A percentile compares a stretch with the other conserved stretches of the same genome.
Conservation (phyloP, 768 basidiomycete species). For the Rhizopogon vinicolor region DNA sequence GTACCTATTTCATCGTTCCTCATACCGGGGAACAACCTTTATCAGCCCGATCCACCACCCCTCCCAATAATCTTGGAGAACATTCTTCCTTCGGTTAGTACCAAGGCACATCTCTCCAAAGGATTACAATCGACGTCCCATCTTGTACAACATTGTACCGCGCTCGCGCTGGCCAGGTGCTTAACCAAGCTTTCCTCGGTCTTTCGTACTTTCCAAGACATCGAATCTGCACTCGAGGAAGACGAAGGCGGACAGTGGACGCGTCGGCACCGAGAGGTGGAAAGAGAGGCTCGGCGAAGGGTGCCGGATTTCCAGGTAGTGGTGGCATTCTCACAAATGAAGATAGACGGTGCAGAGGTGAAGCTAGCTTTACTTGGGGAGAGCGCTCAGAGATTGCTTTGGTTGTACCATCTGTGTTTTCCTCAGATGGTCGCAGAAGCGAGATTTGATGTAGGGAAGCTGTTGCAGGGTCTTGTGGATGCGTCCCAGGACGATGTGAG, state of each 20-base stretch:
- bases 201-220: constrained; percentile 38
- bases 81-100: constrained; percentile 67
- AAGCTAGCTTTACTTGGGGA: constrained; percentile 69
- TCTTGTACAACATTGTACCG: constrained; percentile 84
- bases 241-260: constrained; percentile 71
- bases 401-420: constrained; percentile 79
- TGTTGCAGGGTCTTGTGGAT: constrained; percentile 48
- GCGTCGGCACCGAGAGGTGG: constrained; percentile 60
- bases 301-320: constrained; percentile 87
- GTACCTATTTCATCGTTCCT: constrained; percentile 63
- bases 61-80: constrained; percentile 69
- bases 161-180: constrained; percentile 71
- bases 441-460: constrained; percentile 82
- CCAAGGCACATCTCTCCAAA: constrained; percentile 73
- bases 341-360: constrained; percentile 25
- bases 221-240: constrained; percentile 55
- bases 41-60: constrained; percentile 73
- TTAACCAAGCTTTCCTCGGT: constrained; percentile 67
- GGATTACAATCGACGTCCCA: constrained; percentile 69
- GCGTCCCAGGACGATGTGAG: constrained; percentile 52
- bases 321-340: constrained; percentile 72
- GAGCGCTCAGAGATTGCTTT: constrained; percentile 73
- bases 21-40: constrained; percentile 41
- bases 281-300: constrained; percentile 66
- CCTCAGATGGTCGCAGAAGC: constrained; percentile 73